Conservation (phyloP, 2,329 filamentous ascomycete species). For the Colletotrichum cordylinicola region DNA sequence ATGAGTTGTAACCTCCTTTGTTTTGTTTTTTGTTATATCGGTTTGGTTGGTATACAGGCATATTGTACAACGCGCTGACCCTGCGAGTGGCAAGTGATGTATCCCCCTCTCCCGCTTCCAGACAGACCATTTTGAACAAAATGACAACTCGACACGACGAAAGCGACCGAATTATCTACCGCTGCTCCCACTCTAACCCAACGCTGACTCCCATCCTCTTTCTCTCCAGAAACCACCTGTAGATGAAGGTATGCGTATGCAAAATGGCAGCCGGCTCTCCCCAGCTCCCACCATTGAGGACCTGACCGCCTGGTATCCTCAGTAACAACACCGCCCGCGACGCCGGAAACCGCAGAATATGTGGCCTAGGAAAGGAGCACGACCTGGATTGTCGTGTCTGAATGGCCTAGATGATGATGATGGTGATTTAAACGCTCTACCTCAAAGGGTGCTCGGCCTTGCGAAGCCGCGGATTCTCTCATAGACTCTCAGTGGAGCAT, state of each 20-base stretch:
- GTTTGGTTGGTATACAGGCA: slow-evolving; percentile 17
- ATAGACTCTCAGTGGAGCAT: background rate
- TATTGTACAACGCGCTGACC: slow-evolving; percentile 17
- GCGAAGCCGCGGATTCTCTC: background rate
- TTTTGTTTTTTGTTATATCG: slow-evolving; percentile 2
- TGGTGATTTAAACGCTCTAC: background rate
- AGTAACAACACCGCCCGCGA: slow-evolving; percentile 14
- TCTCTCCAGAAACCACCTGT: slow-evolving; percentile 12
- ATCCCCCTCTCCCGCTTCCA: slow-evolving; percentile 1
- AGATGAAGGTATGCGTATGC: slow-evolving; percentile 19
- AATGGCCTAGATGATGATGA: background rate
- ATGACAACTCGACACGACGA: background rate
- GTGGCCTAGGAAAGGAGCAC: background rate
- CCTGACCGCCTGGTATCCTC: slow-evolving; percentile 7
- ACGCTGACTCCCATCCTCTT: slow-evolving; percentile 2
- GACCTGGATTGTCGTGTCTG: background rate
- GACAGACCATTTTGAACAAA: background rate
- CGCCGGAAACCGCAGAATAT: slow-evolving; percentile 11
- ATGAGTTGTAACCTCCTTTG: background rate
- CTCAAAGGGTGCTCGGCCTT: background rate
- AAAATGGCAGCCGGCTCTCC: slow-evolving; percentile 8
- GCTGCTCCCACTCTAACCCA: slow-evolving; percentile 1
- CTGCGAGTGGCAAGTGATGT: slow-evolving; percentile 10
- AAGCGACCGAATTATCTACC: slow-evolving; percentile 10
- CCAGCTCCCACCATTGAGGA: slow-evolving; percentile 1